Conservation (phyloP, 2,329 filamentous ascomycete genomes). For the Diaporthe amygdali region DNA sequence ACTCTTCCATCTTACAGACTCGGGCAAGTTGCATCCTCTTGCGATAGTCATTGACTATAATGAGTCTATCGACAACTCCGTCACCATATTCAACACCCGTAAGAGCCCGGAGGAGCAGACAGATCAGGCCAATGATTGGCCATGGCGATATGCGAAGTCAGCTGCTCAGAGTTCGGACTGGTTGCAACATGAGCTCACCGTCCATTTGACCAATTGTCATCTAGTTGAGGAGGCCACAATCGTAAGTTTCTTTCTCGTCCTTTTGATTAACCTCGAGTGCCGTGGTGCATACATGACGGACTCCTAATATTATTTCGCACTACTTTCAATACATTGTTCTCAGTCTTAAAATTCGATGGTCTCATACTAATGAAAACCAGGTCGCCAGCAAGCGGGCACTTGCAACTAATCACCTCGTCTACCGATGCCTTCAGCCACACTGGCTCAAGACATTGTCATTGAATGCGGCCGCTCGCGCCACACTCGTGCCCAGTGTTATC, state of each 20-base stretch:
- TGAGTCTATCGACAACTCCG: slow-evolving; percentile 45
- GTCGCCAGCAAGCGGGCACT: slow-evolving; percentile 48
- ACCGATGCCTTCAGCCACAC: slow-evolving; percentile 48
- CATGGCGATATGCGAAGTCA: slow-evolving; percentile 58
- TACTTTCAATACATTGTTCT: too few species aligned
- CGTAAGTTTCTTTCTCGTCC: slow-evolving; percentile 20
- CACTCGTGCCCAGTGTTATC: slow-evolving; percentile 50
- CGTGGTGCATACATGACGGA: neutral
- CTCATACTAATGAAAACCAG: neutral
- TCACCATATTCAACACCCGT: slow-evolving; percentile 55
- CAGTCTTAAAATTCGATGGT: neutral
- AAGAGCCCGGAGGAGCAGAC: slow-evolving; percentile 37
- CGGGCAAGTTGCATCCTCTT: slow-evolving; percentile 53
- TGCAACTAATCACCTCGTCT: slow-evolving; percentile 47
- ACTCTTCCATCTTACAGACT: slow-evolving; percentile 47
- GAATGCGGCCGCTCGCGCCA: slow-evolving; percentile 50
- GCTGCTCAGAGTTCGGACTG: slow-evolving; percentile 54
- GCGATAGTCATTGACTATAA: slow-evolving; percentile 55
- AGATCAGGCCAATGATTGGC: slow-evolving; percentile 49
- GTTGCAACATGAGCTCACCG: slow-evolving; percentile 50
- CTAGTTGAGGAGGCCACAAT: slow-evolving; percentile 55
- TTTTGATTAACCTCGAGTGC: neutral
- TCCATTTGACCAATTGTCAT: slow-evolving; percentile 52
- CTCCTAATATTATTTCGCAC: too few species aligned
- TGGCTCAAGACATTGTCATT: slow-evolving; percentile 56